Conservation (phyloP, 2,329 filamentous ascomycete species). For the Aspergillus hiratsukae region DNA sequence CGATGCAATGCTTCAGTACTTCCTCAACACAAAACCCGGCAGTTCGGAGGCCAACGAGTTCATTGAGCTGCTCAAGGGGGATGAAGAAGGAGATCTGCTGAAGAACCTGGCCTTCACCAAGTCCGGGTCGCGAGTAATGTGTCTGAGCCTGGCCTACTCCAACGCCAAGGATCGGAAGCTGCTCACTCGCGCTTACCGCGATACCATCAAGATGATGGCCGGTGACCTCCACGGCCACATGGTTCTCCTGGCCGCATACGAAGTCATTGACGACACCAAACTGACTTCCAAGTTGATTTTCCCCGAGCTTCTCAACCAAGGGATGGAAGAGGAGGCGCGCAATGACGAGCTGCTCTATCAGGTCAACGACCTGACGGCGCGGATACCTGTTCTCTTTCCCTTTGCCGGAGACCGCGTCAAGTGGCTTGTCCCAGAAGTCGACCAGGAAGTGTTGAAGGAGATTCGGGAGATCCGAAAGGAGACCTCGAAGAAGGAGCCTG, state of each 20-base stretch:
- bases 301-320: slow-evolving; percentile 75
- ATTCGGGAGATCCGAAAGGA: slow-evolving; percentile 72
- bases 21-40: slow-evolving; percentile 70
- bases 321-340: slow-evolving; percentile 37
- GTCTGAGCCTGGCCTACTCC: slow-evolving; percentile 75
- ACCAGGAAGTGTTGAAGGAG: slow-evolving; percentile 69
- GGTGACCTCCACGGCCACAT: slow-evolving; percentile 73
- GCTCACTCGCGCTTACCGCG: slow-evolving; percentile 83
- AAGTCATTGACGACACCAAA: slow-evolving; percentile 92
- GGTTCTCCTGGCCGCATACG: slow-evolving; percentile 79
- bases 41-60: slow-evolving; percentile 83
- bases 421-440: slow-evolving; percentile 60
- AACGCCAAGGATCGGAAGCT: slow-evolving; percentile 89
- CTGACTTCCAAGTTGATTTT: slow-evolving; percentile 81
- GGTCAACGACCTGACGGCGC: slow-evolving; percentile 45
- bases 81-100: slow-evolving; percentile 82
- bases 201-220: slow-evolving; percentile 80
- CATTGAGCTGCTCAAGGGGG: slow-evolving; percentile 82
- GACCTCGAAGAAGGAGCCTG: slow-evolving; percentile 90
- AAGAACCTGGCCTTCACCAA: slow-evolving; percentile 97
- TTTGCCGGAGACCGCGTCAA: slow-evolving; percentile 62
- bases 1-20: slow-evolving; percentile 97
- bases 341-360: slow-evolving; percentile 43
- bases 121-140: slow-evolving; percentile 77
- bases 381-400: slow-evolving; percentile 71